Base-by-base conservation (phyloP, 83 land plant species). In the Picea mariana region DNA sequence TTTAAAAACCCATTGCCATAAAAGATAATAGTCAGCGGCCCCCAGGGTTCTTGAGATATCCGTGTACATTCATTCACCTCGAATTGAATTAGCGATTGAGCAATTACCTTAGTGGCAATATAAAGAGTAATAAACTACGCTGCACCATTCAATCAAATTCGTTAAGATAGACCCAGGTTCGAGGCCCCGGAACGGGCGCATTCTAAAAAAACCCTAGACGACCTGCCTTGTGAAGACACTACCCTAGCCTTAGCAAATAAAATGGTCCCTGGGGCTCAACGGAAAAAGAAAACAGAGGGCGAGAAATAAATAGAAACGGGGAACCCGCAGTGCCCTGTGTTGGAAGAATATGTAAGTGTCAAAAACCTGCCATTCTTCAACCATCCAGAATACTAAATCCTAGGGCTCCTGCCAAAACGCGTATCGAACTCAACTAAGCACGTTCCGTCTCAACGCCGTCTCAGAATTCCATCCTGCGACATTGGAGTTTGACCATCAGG, bases 101-200 rank as follows among this genome's bases (percentile, higher is more conserved):
- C 59, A 42, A 69, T 69, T 69, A 44, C 9, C 5, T 23, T 11
- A 47, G 77, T 17, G 21, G 6, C 47, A 23, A 9, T 13, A n/a
- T 38, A 9, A 47, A 47, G 9, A 73, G 20, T 9, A n/a, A 44
- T 9, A 7, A 73, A n/a, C 44, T 47, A 44, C 6, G 26, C 77
- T 73, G 77, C 77, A 73, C 47, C 21, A 20, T 73, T 73, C 24
- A n/a, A 73, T 69, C 75, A 69, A 38, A 69, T 12, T 6, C 6
- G 8, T n/a, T 69, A n/a, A 69, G 6, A 17, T 40, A 17, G n/a
- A 69, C 75, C 9, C 75, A 55, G 15, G 59, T 55, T 55, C 59
- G 59, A 12, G 59, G 59, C 59, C 16, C 59, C 59, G 59, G 59
- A 55, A 55, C 59, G 3, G 13, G 15, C 59, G 59, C 38, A 68